These are phyloP conservation scores for Biscogniauxia marginata DNA, from an alignment of 2,329 filamentous ascomycete species.

Conservation along the genomic window DNA sequence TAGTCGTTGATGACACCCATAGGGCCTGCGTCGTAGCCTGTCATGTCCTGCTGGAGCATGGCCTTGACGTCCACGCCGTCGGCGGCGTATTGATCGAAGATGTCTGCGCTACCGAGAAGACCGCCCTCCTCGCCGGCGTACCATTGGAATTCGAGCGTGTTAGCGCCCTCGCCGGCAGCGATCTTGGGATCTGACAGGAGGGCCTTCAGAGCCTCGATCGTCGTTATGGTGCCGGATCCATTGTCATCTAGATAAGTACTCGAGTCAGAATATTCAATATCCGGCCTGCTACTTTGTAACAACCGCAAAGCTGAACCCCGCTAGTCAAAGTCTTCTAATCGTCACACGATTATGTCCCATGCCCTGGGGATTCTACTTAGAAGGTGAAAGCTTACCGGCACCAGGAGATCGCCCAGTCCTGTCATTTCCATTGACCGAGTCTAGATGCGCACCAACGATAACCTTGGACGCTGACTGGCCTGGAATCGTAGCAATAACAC, in stretches of 20 bases:
- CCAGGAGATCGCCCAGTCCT: slow-evolving; percentile 72
- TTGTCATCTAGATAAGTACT: slow-evolving; percentile 60
- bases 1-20: slow-evolving; percentile 43
- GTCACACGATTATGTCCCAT: too few relatives aligned
- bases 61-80: slow-evolving; percentile 54
- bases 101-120: slow-evolving; percentile 60
- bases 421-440: slow-evolving; percentile 75
- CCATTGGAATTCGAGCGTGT: slow-evolving; percentile 85
- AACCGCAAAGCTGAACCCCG: too few relatives aligned
- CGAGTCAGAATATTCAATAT: not conserved
- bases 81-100: slow-evolving; percentile 50
- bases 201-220: slow-evolving; percentile 73
- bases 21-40: slow-evolving; percentile 33
- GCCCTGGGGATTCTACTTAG: not conserved
- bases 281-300: not conserved
- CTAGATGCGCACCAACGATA: slow-evolving; percentile 76
- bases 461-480: slow-evolving; percentile 71
- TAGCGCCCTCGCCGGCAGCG: slow-evolving; percentile 59
- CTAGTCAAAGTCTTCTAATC: not conserved
- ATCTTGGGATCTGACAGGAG: slow-evolving; percentile 64
- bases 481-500: slow-evolving; percentile 78
- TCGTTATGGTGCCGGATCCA: slow-evolving; percentile 74
- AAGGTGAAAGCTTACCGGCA: slow-evolving; percentile 35
- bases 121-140: slow-evolving; percentile 82
- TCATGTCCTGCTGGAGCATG: slow-evolving; percentile 37